Conservation (phyloP, 2,329 filamentous ascomycete species). For the Aspergillus piperis region DNA sequence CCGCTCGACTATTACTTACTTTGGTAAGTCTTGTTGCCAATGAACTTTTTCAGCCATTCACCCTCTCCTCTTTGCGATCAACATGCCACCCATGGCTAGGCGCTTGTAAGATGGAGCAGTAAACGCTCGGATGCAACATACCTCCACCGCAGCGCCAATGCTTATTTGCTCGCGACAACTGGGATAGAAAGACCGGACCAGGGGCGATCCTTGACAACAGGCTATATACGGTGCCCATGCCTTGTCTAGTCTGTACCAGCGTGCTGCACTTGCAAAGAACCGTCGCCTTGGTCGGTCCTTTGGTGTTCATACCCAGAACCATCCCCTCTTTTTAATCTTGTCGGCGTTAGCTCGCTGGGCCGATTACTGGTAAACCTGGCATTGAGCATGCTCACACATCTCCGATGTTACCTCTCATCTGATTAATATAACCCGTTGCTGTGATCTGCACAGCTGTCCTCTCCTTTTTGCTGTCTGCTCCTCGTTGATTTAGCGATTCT, state of each 20-base stretch:
- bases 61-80: conserved; percentile 13
- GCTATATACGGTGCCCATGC: conserved; percentile 8
- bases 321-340: neutral
- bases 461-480: conserved; percentile 11
- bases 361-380: conserved; percentile 1
- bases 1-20: conserved; percentile 8
- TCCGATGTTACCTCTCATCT: conserved; percentile 12
- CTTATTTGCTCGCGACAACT: conserved; percentile 10
- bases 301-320: neutral
- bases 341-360: neutral
- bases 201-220: conserved; percentile 20
- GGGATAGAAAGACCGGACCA: conserved; percentile 7
- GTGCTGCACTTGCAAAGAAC: neutral
- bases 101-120: conserved; percentile 8
- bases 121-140: conserved; percentile 13
- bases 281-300: neutral
- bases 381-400: conserved; percentile 13
- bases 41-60: conserved; percentile 2
- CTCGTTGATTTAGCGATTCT: conserved; percentile 3
- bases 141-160: conserved; percentile 6
- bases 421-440: conserved; percentile 11
- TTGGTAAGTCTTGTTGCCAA: conserved; percentile 1
- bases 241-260: neutral
- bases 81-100: conserved; percentile 18
- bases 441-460: conserved; percentile 11